Base-by-base conservation (phyloP, 768 basidiomycete genomes). In the Rhodosporidiobolus sp. region DNA sequence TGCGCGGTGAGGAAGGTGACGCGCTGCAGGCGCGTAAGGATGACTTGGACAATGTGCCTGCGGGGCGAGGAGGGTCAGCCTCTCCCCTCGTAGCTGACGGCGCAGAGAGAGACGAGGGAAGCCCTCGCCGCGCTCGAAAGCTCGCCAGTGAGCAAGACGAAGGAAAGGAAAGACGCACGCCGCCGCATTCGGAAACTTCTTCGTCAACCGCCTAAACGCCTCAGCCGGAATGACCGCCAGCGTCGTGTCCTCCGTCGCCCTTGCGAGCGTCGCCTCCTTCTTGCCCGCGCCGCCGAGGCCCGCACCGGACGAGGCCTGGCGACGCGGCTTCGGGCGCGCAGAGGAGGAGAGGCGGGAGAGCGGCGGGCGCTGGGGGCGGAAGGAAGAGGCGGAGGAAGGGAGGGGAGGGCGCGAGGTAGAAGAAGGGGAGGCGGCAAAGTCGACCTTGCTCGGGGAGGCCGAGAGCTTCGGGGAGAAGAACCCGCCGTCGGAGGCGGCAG, bases 171-270 rank as follows among this genome's bases (percentile, higher is more conserved):
- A 43, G 38, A 97, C 94, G 77, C 94, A 93, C 8, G 94, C 94
- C 49, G 94, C 91, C 6, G 96, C 94, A 78, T 98, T 98, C 0
- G 96, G 96, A 77, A 90, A 96, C 80, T 95, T 94, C 82, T 94
- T 92, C 5, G 95, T 97, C 52, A 99, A 83, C 61, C 94, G 85
- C 66, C 90, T 85, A 82, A 99, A 99, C 8, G 95, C 96, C 80
- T 97, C 94, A 4, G 96, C 95, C 34, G 96, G 96, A 66, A 99
- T 98, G 17, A 99, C 95, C n/a, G 95, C 96, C 28, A 99, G 83
- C 3, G 96, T 98, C 9, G 91, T 91, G 78, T 99, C 96, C 65
- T 91, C 90, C 9, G 89, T 89, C 12, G 96, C 96, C 49, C 95
- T 85, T n/a, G 94, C 94, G 30, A 98, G 88, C 9, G 90, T 88